These are phyloP conservation scores for Podaxis rugospora DNA, from an alignment of 768 basidiomycete species.

Conservation along the genomic window DNA sequence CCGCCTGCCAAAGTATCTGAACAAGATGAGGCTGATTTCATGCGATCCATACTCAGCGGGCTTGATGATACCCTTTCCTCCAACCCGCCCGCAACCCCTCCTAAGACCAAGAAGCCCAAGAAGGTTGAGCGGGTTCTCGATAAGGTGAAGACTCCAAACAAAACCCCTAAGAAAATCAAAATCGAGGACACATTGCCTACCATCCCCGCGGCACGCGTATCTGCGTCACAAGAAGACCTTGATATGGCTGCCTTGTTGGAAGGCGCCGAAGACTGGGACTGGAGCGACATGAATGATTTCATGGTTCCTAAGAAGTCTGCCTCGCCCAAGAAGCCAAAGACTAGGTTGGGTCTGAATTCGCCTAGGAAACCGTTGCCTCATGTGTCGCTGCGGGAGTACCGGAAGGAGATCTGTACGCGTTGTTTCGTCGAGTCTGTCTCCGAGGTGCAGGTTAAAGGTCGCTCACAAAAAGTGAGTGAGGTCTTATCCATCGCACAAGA, in stretches of 20 bases:
- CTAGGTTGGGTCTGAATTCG: conserved; percentile 7
- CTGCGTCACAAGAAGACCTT: conserved; percentile 27
- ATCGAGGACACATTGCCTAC: neutral
- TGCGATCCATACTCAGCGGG: conserved; percentile 36
- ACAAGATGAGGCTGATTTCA: conserved; percentile 54
- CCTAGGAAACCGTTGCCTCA: conserved; percentile 4
- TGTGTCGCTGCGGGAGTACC: conserved; percentile 18
- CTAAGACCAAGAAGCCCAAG: conserved; percentile 14
- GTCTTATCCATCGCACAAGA: neutral
- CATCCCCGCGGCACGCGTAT: conserved; percentile 18
- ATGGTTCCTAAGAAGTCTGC: conserved; percentile 45
- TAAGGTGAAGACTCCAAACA: conserved; percentile 12
- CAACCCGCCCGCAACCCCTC: conserved; percentile 30
- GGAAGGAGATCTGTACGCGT: conserved; percentile 40
- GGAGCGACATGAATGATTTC: conserved; percentile 45
- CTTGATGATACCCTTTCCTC: conserved; percentile 51
- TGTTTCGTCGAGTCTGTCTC: conserved; percentile 49
- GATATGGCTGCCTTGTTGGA: conserved; percentile 51
- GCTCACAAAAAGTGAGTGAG: conserved; percentile 45
- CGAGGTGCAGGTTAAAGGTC: conserved; percentile 25
- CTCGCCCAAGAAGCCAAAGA: conserved; percentile 21
- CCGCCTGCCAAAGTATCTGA: conserved; percentile 28
- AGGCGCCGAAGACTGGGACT: conserved; percentile 69
- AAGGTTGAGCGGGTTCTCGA: conserved; percentile 6
- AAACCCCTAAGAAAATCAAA: neutral